Base-by-base conservation (phyloP, 164 flowering plant genomes). In the Nymphaea colorata region DNA sequence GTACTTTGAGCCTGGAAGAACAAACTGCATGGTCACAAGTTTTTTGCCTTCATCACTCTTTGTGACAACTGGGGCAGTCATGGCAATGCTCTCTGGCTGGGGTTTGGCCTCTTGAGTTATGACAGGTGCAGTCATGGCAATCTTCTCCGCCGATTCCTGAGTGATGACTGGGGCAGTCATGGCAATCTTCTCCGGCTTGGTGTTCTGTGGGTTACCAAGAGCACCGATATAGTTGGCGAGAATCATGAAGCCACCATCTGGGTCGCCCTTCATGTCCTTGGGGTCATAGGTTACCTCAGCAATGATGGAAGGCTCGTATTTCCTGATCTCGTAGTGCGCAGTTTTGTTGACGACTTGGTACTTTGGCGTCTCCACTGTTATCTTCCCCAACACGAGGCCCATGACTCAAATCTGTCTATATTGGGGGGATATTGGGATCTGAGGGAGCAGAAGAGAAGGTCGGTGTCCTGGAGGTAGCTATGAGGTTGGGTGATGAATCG, bases 191-290 rank as follows among this genome's bases (percentile, higher is more conserved):
- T 88, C 95, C 1, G 90, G 84, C 69, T 78, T 83, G 63, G 75
- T 71, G 82, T 90, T 93, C 72, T 84, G 87, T 4, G 98, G 96
- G 15, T 83, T 70, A 41, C 95, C 95, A 0, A 88, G 68, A 2
- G 83, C 96, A 47, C 95, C 95, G 1, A 90, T 93, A 81, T 93
- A 90, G 59, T 84, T 82, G 44, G 93, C 96, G 44, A 93, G 76
- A 62, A 88, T 71, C 16, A 64, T 71, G 79, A 90, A 90, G 16
- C 98, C 95, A 36, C 87, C 89, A 62, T 90, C 96, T 69, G 69
- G 82, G 77, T 86, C 55, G 66, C 89, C 89, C 41, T 78, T 75
- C 79, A 85, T 78, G 45, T 83, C 67, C 15, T 90, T 66, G 5
- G 93, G 90, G 42, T 84, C 80, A 75, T 86, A 90, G 7, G 91